Base-by-base conservation (phyloP, 2,329 filamentous ascomycete genomes). In the Exophiala calicioides region DNA sequence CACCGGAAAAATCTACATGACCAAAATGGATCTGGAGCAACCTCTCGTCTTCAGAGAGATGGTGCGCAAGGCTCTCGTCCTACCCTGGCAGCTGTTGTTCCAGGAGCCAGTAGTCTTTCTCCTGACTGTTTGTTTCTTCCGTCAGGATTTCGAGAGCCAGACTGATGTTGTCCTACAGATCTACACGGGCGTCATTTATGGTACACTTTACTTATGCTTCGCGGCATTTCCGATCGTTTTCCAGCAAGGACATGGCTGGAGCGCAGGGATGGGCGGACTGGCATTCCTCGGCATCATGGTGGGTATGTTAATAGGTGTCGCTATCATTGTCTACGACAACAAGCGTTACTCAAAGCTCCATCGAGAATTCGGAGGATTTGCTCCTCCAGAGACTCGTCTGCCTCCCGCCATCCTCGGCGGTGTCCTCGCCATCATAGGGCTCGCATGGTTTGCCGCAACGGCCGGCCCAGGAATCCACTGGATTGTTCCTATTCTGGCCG, bases 111-210 rank as follows among this genome's bases (percentile, higher is more conserved):
- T 86, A 53, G 80, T 86, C 60, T 68, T 2, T 50, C 80, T 33
- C 52, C 73, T 32, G 70, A 82, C 6, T 80, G 81, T 79, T 85
- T 59, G 65, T 82, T 27, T 84, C 84, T 56, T 53, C 68, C 67
- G 0, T 74, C 72, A 76, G 59, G 68, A 68, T 21, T 74, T 73
- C 3, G 76, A 70, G 53, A 72, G 72, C 0, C 73, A 15, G 5
- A 24, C 18, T 39, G 4, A 27, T 15, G 31, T 18, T 32, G 9
- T 12, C 18, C 10, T 3, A 15, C 24, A 54, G 51, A 50, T 38
- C 12, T 54, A 54, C 44, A 80, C 86, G 55, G 78, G 86, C 1
- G 72, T 95, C 30, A 81, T 95, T 24, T 95, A 95, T n/a, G 55
- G 60, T n/a, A 78, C 75, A 0, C 60, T 80, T 4, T 81, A 79